phyloP scores from a whole-genome alignment of 2,329 filamentous ascomycete genomes.

The Colletotrichum cereale region DNA sequence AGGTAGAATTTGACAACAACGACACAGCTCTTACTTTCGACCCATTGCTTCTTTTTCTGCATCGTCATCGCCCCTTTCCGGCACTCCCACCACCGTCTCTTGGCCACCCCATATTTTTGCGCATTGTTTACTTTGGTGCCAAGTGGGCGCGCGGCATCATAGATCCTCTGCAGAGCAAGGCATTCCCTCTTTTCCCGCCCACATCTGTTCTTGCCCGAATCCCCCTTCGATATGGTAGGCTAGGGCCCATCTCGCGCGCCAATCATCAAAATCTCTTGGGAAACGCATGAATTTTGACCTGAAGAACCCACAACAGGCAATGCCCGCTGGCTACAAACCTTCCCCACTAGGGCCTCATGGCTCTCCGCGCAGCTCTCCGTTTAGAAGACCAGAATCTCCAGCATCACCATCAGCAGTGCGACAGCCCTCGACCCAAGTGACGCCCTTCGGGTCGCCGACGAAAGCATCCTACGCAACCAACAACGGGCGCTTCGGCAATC shows the following conservation, averaged over 20 bases:
- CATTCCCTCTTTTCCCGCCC: slow-evolving; percentile 34
- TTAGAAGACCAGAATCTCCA: slow-evolving; percentile 72
- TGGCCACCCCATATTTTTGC: slow-evolving; percentile 34
- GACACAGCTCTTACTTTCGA: neutral
- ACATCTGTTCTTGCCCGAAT: slow-evolving; percentile 17
- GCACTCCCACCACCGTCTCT: neutral
- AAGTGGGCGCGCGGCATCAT: slow-evolving; percentile 33
- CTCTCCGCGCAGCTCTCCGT: slow-evolving; percentile 75
- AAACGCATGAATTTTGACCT: slow-evolving; percentile 39
- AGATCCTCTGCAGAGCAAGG: slow-evolving; percentile 38
- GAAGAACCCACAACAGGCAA: slow-evolving; percentile 58
- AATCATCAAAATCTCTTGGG: slow-evolving; percentile 25
- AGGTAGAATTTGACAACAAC: neutral
- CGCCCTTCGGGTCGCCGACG: slow-evolving; percentile 72
- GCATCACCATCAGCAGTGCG: slow-evolving; percentile 75
- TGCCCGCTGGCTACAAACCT: slow-evolving; percentile 73
- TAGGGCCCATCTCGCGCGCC: slow-evolving; percentile 28
- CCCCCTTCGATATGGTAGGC: slow-evolving; percentile 32
- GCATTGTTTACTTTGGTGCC: slow-evolving; percentile 38
- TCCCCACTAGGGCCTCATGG: slow-evolving; percentile 77
- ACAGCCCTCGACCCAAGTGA: slow-evolving; percentile 60
- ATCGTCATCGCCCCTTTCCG: slow-evolving; percentile 8
- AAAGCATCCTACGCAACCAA: slow-evolving; percentile 51
- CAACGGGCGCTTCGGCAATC: slow-evolving; percentile 53
- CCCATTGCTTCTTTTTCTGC: slow-evolving; percentile 15